phyloP scores from a whole-genome alignment of 805 yeast genomes.

The Lipomyces orientalis region DNA sequence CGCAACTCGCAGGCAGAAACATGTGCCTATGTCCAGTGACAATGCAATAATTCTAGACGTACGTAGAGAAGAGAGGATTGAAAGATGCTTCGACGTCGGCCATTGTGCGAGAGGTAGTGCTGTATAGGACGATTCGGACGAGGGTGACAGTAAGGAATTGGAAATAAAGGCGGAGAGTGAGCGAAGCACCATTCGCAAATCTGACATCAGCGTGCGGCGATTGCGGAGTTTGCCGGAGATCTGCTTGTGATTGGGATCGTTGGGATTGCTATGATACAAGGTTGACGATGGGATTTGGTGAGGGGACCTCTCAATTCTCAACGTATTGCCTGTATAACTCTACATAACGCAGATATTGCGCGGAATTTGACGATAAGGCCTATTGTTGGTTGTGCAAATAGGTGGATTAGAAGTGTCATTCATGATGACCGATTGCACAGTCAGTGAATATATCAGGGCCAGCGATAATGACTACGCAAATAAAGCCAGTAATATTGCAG shows the following conservation, averaged over 20 bases:
- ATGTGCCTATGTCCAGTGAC: neutral
- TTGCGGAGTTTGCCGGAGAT: no score
- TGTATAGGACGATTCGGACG: neutral
- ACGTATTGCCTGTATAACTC: neutral
- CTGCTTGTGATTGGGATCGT: no score
- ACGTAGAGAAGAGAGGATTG: conserved; percentile 29
- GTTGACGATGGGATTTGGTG: no score
- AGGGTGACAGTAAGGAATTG: neutral
- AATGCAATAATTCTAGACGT: conserved; percentile 3
- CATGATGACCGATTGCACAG: no score
- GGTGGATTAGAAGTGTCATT: neutral
- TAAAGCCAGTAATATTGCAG: no score
- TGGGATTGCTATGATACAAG: neutral
- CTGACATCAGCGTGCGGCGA: no score
- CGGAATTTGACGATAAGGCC: no score
- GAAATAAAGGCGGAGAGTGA: neutral
- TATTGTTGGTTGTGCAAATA: neutral
- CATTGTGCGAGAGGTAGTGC: conserved; percentile 21
- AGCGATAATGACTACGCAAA: no score
- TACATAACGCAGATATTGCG: no score
- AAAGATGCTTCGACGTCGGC: conserved; percentile 28
- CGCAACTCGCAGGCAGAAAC: neutral
- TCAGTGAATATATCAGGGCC: no score
- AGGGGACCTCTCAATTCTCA: no score
- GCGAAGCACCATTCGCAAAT: neutral